Conservation (phyloP, 1,284 basidiomycete species). For the Heterobasidion annosum region DNA sequence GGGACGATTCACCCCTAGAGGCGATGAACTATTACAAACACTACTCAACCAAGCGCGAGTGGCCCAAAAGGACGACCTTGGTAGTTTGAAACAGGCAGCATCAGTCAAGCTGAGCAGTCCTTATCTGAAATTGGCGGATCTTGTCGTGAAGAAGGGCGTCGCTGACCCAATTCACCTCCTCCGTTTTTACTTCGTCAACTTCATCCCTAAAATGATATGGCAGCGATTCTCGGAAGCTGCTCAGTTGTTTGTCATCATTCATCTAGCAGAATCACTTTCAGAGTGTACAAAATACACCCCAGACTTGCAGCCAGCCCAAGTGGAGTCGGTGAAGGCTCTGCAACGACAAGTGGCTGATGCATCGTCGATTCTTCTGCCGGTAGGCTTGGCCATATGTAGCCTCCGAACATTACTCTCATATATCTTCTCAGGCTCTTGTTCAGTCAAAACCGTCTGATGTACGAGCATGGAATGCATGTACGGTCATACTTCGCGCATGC, state of each 20-base stretch:
- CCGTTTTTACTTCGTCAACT: conserved; percentile 36
- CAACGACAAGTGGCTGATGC: conserved; percentile 10
- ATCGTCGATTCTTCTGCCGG: conserved; percentile 3
- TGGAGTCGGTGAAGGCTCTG: conserved; percentile 6
- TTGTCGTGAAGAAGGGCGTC: conserved; percentile 31
- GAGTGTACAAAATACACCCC: conserved; percentile 18
- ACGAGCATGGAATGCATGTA: conserved; percentile 12
- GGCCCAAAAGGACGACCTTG: conserved; percentile 28
- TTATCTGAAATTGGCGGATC: conserved; percentile 39
- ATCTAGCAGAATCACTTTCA: conserved; percentile 26
- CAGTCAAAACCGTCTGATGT: conserved; percentile 6
- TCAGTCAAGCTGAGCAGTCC: conserved; percentile 27
- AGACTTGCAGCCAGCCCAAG: conserved; percentile 1
- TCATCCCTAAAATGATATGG: conserved; percentile 39
- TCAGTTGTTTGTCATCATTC: conserved; percentile 33
- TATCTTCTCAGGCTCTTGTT: conserved; percentile 17
- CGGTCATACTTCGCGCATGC: conserved; percentile 19
- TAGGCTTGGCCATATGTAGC: not conserved
- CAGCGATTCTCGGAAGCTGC: conserved; percentile 32
- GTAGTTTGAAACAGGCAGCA: conserved; percentile 10
- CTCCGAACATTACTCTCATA: not conserved
- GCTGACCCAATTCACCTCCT: conserved; percentile 37
- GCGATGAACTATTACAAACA: conserved; percentile 33
- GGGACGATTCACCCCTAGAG: conserved; percentile 22
- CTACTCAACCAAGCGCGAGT: conserved; percentile 32